Base-by-base conservation (phyloP, 2,329 filamentous ascomycete species). In the Xenosphaeropsis pyriputrescens region DNA sequence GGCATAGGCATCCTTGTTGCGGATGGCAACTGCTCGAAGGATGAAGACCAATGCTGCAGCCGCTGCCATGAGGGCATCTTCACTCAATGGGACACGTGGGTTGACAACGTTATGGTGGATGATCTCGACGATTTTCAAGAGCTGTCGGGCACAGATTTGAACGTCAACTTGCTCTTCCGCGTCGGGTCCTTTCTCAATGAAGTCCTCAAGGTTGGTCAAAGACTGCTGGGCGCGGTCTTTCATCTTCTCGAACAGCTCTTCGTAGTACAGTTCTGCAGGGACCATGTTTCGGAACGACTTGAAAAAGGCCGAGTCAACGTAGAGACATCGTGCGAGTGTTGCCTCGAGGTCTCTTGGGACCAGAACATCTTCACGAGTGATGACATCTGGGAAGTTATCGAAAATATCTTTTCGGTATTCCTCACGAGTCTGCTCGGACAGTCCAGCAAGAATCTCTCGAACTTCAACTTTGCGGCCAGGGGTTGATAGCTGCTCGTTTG, bases 401-500 rank as follows among this genome's bases (percentile, higher is more conserved):
- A 39, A 39, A 26, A 39, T 35, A 3, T 39, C 38, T 6, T 18
- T 18, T 4, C 32, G 14, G 19, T 36, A 39, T 16, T 36, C 33
- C 18, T 39, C 38, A 22, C 32, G 32, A 11, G 33, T 39, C 9
- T 19, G n/a, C 2, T 33, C n/a, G 13, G 33, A 35, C 12, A 39
- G 30, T 18, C 19, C 22, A 16, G 38, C 38, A 14, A 39, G 16
- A 17, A 39, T 39, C 13, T 39, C 32, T 26, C 38, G 19, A 18
- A 39, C 30, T 18, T 39, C 38, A 3, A 13, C 16, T 7, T 13
- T 34, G 6, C 38, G 9, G 1, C 11, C 17, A 3, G 37, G 18
- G 13, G 29, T 33, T 17, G 38, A 14, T 16, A 16, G 18, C 11
- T 18, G 32, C 8, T 22, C 18, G 2, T 6, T 14, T 3, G 18